Conservation (phyloP, 306 rosid species). For the Amphicarpaea edgeworthii region DNA sequence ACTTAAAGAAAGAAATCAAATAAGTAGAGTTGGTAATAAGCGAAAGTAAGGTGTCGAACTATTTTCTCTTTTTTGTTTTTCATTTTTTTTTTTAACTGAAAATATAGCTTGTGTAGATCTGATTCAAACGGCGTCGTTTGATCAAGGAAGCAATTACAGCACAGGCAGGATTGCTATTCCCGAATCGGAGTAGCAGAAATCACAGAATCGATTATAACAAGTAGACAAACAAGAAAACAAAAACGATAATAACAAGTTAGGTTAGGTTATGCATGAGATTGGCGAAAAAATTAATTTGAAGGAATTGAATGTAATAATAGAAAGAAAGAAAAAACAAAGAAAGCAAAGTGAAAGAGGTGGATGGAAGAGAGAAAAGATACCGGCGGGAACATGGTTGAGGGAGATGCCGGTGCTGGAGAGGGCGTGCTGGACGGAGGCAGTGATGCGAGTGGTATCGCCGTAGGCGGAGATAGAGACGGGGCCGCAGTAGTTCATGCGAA, state of each 20-base stretch:
- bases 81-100: background rate
- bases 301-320: background rate
- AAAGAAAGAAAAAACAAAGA: background rate
- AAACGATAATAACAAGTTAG: background rate
- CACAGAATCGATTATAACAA: background rate
- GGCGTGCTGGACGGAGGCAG: conserved; percentile 73
- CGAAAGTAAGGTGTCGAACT: background rate
- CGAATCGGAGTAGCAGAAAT: background rate
- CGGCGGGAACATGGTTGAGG: conserved; percentile 92
- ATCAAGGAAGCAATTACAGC: background rate
- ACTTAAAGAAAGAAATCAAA: no score
- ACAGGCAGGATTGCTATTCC: background rate
- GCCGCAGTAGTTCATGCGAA: conserved; percentile 75
- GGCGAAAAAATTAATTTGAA: background rate
- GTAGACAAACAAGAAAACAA: background rate
- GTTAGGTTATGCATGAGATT: background rate
- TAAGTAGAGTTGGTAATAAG: background rate
- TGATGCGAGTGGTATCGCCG: conserved; percentile 78
- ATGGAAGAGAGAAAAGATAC: conserved; percentile 28
- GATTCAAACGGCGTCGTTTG: background rate
- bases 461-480: conserved; percentile 89
- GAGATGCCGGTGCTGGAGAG: conserved; percentile 92
- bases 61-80: background rate
- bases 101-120: background rate
- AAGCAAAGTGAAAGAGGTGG: background rate